These are phyloP conservation scores for Nannochloris sp. DNA, from an alignment of 139 green algal species.

Conservation along the genomic window DNA sequence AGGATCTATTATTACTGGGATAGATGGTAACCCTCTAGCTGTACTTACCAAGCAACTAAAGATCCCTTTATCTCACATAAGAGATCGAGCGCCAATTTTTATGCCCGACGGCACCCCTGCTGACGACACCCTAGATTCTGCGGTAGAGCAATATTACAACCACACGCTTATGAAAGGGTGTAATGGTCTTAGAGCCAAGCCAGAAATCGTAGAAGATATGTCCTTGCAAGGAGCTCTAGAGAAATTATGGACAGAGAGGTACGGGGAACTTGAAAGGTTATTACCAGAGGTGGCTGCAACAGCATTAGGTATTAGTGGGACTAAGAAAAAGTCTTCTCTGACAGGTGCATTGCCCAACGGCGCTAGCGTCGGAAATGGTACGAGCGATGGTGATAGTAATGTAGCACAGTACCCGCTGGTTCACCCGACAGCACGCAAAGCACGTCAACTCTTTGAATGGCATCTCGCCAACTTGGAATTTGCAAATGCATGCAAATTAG, in stretches of 20 bases:
- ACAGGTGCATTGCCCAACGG: no score
- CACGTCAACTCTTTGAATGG: slow-evolving; percentile 75
- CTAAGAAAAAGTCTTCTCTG: no score
- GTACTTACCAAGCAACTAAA: slow-evolving; percentile 74
- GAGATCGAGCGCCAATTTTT: slow-evolving; percentile 54
- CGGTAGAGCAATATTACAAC: slow-evolving; percentile 20
- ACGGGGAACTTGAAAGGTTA: not conserved
- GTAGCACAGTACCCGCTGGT: not conserved
- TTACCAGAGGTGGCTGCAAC: not conserved
- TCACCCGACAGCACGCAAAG: not conserved
- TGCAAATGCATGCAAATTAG: slow-evolving; percentile 70
- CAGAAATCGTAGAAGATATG: not conserved
- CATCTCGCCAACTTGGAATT: slow-evolving; percentile 97
- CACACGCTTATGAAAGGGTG: not conserved
- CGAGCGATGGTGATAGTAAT: no score
- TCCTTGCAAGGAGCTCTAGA: slow-evolving; percentile 15
- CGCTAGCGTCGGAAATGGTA: no score
- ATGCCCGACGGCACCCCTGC: slow-evolving; percentile 39
- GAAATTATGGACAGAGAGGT: not conserved
- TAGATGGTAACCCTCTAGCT: slow-evolving; percentile 90
- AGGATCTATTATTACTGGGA: slow-evolving; percentile 85
- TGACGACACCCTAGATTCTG: slow-evolving; percentile 32
- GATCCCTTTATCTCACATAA: slow-evolving; percentile 71
- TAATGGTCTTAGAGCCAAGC: not conserved
- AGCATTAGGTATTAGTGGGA: no score